These are phyloP conservation scores for Xerocomus brunneocitrinus DNA, from an alignment of 768 basidiomycete genomes.

Conservation along the genomic window DNA sequence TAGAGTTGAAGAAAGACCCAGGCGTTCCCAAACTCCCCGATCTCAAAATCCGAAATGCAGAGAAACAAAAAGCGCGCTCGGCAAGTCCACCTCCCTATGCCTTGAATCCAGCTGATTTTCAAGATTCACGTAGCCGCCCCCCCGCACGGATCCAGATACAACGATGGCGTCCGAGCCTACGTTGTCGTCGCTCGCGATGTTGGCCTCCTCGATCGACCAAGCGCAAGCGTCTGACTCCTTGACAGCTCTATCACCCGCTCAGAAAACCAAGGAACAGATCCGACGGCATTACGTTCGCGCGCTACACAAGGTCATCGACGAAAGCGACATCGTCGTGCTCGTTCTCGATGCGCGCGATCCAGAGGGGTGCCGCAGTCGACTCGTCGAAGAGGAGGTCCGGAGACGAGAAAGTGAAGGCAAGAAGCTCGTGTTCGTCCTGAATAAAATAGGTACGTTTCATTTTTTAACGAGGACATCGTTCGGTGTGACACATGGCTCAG, in stretches of 20 bases:
- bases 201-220: slow-evolving; percentile 37
- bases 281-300: slow-evolving; percentile 72
- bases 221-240: slow-evolving; percentile 15
- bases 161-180: slow-evolving; percentile 75
- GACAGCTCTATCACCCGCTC: slow-evolving; percentile 26
- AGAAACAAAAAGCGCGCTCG: slow-evolving; percentile 41
- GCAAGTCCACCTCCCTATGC: slow-evolving; percentile 28
- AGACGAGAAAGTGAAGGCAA: slow-evolving; percentile 85
- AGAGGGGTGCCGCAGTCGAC: slow-evolving; percentile 83
- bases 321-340: slow-evolving; percentile 86
- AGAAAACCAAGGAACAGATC: slow-evolving; percentile 64
- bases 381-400: slow-evolving; percentile 93
- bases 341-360: slow-evolving; percentile 95
- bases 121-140: slow-evolving; percentile 15
- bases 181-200: slow-evolving; percentile 52
- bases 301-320: slow-evolving; percentile 88
- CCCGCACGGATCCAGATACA: slow-evolving; percentile 44
- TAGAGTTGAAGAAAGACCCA: slow-evolving; percentile 85
- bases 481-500: slow-evolving; percentile 35
- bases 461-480: neutral
- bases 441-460: slow-evolving; percentile 83
- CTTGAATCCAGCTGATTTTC: neutral
- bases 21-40: slow-evolving; percentile 81
- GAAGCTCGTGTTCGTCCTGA: slow-evolving; percentile 89
- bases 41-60: slow-evolving; percentile 57